Base-by-base conservation (phyloP, 2,329 filamentous ascomycete genomes). In the Colletotrichum salicis region DNA sequence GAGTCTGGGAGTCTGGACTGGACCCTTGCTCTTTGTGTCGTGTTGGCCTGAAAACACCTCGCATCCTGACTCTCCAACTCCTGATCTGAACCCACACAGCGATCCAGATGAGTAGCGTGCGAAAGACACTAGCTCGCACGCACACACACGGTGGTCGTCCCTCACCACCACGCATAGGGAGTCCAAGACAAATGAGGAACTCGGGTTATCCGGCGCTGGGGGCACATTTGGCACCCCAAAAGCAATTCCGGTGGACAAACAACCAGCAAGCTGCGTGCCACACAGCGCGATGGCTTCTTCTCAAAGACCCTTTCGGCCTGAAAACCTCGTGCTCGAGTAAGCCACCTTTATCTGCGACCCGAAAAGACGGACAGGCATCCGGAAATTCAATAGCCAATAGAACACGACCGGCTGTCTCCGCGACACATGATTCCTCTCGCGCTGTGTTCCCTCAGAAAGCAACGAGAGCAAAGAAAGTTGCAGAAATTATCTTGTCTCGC, bases 181-280 rank as follows among this genome's bases (percentile, higher is more conserved):
- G 65, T 11, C 59, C 35, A 54, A 71, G 69, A 71, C 65, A 69
- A 69, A 48, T 8, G 29, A 33, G 64, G 22, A 27, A 59, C 59
- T 59, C 52, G 41, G 37, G 57, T 45, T 35, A 56, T 62, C 62
- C 55, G 41, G 19, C 41, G 52, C 31, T 35, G 48, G 13, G 22
- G 27, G 31, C 37, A 56, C 48, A 24, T 12, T 12, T 13, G 15
- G 41, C 54, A 45, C 45, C 31, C 33, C 45, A 52, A 12, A 41
- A 60, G 62, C 22, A 33, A 68, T 68, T 62, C 68, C 64, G 62
- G 58, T 37, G 33, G 27, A 19, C 52, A 62, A 22, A 54, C 19
- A 35, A 48, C 41, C 41, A 48, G 15, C 15, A 48, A 62, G 57
- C 57, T 33, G 64, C 58, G 57, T 68, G 64, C 58, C 64, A 63